These are phyloP conservation scores for Kazachstania sp. DNA, from an alignment of 1,139 yeast genomes.

Conservation along the genomic window DNA sequence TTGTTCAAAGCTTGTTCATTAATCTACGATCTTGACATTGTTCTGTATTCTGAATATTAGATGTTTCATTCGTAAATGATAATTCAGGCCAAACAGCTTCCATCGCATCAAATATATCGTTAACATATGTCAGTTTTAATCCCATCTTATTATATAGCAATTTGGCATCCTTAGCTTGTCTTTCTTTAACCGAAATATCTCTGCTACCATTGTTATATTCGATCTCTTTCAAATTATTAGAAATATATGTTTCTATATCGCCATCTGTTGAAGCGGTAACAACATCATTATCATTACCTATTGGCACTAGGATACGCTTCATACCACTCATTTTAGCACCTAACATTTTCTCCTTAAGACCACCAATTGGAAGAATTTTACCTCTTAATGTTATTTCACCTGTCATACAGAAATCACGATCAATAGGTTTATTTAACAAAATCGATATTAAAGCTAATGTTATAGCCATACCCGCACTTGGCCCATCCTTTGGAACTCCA, in stretches of 20 bases:
- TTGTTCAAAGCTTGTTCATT: too few relatives aligned
- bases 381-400: constrained; percentile 94
- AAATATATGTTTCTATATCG: constrained; percentile 5
- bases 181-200: not conserved
- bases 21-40: too few relatives aligned
- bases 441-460: constrained; percentile 80
- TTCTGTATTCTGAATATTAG: too few relatives aligned
- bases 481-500: constrained; percentile 95
- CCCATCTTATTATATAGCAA: constrained; percentile 43
- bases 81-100: constrained; percentile 51
- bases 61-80: constrained; percentile 17
- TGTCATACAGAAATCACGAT: constrained; percentile 86
- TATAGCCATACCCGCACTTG: constrained; percentile 95
- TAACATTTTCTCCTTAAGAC: constrained; percentile 83
- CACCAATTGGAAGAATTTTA: constrained; percentile 86
- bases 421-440: constrained; percentile 62
- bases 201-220: not conserved
- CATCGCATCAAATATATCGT: constrained; percentile 72
- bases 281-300: constrained; percentile 78
- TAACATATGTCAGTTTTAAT: constrained; percentile 54
- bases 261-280: constrained; percentile 39
- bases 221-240: too few relatives aligned
- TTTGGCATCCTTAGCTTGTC: constrained; percentile 37
- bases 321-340: constrained; percentile 97
- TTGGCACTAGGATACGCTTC: constrained; percentile 80